Conservation (phyloP, 2,329 filamentous ascomycete genomes). For the Arthroderma sp. region DNA sequence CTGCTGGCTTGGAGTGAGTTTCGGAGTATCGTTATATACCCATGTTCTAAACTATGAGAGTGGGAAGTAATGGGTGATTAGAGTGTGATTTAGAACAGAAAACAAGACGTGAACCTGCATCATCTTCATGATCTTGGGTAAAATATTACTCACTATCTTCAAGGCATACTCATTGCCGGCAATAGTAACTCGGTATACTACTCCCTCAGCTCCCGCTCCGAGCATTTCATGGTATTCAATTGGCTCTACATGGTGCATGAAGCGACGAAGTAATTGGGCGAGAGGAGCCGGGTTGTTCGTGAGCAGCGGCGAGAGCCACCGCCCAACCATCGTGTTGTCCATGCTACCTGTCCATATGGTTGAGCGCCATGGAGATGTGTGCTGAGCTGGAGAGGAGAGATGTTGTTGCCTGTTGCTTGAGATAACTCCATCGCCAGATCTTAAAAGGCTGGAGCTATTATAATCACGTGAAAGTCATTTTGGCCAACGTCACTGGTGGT, state of each 20-base stretch:
- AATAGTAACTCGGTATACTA: slow-evolving; percentile 8
- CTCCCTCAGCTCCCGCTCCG: slow-evolving; percentile 6
- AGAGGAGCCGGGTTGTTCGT: slow-evolving; percentile 10
- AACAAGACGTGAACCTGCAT: too few species aligned
- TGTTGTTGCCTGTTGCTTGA: too few species aligned
- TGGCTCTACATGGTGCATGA: slow-evolving; percentile 10
- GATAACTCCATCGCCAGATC: too few species aligned
- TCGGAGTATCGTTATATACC: not conserved
- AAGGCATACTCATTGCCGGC: slow-evolving; percentile 7
- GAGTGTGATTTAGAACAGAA: not conserved
- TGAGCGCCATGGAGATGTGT: too few species aligned
- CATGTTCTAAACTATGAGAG: not conserved
- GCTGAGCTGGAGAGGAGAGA: too few species aligned
- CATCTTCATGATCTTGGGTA: not conserved
- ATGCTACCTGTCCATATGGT: not conserved
- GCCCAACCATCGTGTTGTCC: slow-evolving; percentile 9
- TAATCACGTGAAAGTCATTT: too few species aligned
- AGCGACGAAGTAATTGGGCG: slow-evolving; percentile 9
- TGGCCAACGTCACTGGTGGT: too few species aligned
- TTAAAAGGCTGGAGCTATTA: too few species aligned
- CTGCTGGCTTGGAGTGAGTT: not conserved
- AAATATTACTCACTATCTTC: slow-evolving; percentile 8
- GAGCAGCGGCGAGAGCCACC: slow-evolving; percentile 8
- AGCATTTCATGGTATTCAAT: slow-evolving; percentile 1
- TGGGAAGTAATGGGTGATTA: not conserved